phyloP scores from a whole-genome alignment of 129 eudicot species.

The Lactuca saligna region DNA sequence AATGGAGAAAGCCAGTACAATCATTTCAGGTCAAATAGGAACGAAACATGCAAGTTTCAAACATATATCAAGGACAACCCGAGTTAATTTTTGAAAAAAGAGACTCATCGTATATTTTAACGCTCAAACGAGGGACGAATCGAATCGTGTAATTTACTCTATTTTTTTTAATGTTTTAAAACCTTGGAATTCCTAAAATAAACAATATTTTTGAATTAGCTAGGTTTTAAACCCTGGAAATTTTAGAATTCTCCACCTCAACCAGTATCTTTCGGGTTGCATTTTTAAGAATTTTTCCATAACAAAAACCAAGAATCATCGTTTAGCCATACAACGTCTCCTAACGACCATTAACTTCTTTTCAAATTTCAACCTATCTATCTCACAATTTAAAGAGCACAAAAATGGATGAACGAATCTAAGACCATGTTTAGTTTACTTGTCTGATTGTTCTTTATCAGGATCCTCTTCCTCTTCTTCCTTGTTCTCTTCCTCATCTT shows the following conservation, averaged over 20 bases:
- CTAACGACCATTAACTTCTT: background rate
- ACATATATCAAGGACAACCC: too few species aligned
- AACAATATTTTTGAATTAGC: too few species aligned
- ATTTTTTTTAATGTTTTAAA: too few species aligned
- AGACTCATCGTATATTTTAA: too few species aligned
- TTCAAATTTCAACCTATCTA: background rate
- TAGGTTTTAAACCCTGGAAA: background rate
- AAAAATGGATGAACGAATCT: slow-evolving; percentile 18
- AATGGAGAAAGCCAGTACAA: too few species aligned
- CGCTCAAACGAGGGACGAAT: too few species aligned
- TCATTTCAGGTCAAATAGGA: too few species aligned
- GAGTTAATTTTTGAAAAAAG: too few species aligned
- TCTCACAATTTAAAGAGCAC: slow-evolving; percentile 10
- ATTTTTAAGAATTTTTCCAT: background rate
- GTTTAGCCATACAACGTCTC: background rate
- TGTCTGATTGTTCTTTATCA: slow-evolving; percentile 30
- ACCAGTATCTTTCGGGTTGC: background rate
- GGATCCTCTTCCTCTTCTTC: slow-evolving; percentile 47
- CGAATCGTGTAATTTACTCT: too few species aligned
- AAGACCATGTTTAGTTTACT: background rate
- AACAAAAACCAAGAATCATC: background rate
- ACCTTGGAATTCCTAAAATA: too few species aligned
- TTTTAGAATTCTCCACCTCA: background rate
- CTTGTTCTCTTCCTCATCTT: slow-evolving; percentile 53
- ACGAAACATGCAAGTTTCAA: too few species aligned